Percentiles rank a stretch among this genome's conserved stretches.
Conservation (phyloP, 805 yeast genomes). For the Candida boidinii region DNA sequence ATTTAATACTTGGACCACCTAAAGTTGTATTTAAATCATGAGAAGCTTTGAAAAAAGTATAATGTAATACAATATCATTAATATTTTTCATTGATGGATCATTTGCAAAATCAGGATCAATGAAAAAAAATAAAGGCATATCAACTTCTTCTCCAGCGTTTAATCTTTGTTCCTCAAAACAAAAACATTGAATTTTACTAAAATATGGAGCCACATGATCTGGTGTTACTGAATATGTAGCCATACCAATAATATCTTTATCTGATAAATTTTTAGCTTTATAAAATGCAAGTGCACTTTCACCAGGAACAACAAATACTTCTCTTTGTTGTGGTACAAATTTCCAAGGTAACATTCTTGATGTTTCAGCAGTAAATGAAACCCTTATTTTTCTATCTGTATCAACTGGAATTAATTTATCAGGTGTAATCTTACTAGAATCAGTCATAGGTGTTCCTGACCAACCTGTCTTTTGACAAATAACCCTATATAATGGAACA, state of each 20-base stretch:
- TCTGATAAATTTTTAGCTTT: slow-evolving; percentile 81
- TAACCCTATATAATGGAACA: slow-evolving; percentile 84
- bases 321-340: slow-evolving; percentile 92
- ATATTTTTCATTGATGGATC: slow-evolving; percentile 90
- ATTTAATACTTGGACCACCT: slow-evolving; percentile 1
- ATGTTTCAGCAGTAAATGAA: slow-evolving; percentile 87
- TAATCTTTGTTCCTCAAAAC: slow-evolving; percentile 93
- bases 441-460: slow-evolving; percentile 96
- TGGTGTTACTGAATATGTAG: slow-evolving; percentile 93
- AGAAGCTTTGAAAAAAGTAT: slow-evolving; percentile 74
- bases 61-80: slow-evolving; percentile 83
- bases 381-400: slow-evolving; percentile 73
- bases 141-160: slow-evolving; percentile 96
- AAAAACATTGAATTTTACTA: slow-evolving; percentile 95
- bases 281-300: slow-evolving; percentile 93
- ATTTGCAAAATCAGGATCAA: slow-evolving; percentile 90
- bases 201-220: slow-evolving; percentile 95
- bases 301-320: slow-evolving; percentile 91
- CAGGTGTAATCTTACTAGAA: slow-evolving; percentile 68
- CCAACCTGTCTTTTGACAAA: slow-evolving; percentile 93
- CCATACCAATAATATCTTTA: slow-evolving; percentile 95
- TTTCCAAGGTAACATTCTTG: slow-evolving; percentile 88
- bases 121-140: slow-evolving; percentile 96
- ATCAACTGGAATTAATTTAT: slow-evolving; percentile 81
- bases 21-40: slow-evolving; percentile 14